Evolutionary conservation across 176 grass and related monocot species (phyloP).

Genomic region (Avena eriantha): DNA sequence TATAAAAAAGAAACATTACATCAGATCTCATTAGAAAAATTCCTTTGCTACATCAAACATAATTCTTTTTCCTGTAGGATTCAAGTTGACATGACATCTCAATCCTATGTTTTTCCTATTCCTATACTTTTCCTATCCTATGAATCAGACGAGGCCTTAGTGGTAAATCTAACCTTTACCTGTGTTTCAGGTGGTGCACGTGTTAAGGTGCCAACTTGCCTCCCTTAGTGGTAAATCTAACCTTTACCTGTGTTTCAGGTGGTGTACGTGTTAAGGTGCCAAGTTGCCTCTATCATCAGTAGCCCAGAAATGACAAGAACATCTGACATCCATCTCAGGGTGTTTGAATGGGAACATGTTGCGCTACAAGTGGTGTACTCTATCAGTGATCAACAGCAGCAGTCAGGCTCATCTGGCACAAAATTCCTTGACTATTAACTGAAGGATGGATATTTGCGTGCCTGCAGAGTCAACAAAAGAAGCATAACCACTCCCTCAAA

Average conservation of each 20-base stretch:
- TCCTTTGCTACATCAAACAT: no score
- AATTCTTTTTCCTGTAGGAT: no score
- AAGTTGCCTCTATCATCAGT: not conserved
- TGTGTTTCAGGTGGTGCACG: no score
- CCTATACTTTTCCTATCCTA: no score
- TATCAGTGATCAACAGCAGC: not conserved
- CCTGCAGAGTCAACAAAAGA: not conserved
- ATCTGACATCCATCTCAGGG: slow-evolving; percentile 10
- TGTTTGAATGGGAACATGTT: not conserved
- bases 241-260: no score
- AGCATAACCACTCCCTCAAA: not conserved
- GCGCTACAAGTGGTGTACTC: not conserved
- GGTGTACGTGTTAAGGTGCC: not conserved
- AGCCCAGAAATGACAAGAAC: no score
- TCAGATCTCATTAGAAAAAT: no score
- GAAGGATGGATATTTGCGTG: not conserved
- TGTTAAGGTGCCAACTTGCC: no score
- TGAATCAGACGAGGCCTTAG: not conserved
- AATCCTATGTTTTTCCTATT: no score
- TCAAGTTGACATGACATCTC: no score
- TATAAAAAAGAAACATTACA: no score
- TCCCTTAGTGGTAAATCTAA: no score
- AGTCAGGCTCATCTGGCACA: slow-evolving; percentile 9
- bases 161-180: not conserved
- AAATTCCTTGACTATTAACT: slow-evolving; percentile 26